Conservation (phyloP, 768 basidiomycete species). For the Suillus subaureus region DNA sequence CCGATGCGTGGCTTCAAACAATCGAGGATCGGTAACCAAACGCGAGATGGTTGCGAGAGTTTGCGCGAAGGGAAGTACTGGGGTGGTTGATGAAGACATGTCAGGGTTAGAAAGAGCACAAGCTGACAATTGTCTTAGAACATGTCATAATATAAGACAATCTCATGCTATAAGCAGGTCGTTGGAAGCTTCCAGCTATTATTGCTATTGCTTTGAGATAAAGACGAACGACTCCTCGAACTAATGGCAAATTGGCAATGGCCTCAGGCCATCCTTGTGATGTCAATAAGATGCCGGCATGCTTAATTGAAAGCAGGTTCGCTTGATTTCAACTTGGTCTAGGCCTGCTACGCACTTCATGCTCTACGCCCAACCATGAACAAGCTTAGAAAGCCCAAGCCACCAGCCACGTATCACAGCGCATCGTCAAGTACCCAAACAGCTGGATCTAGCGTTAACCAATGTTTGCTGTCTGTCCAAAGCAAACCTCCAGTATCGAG, state of each 20-base stretch:
- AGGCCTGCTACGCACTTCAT: background rate
- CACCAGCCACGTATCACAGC: constrained; percentile 6
- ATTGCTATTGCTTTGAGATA: background rate
- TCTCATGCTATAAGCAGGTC: background rate
- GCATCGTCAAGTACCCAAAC: constrained; percentile 2
- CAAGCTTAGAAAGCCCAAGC: constrained; percentile 25
- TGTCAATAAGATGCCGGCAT: background rate
- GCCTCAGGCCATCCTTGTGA: too few relatives aligned
- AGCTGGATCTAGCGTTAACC: background rate
- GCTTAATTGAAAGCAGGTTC: background rate
- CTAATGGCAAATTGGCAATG: too few relatives aligned
- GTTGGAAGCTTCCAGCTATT: background rate
- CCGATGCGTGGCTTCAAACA: constrained; percentile 68
- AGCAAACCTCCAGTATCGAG: constrained; percentile 23
- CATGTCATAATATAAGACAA: background rate
- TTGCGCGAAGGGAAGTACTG: constrained; percentile 5
- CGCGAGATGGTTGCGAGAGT: constrained; percentile 7
- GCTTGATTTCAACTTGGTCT: background rate
- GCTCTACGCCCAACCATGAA: constrained; percentile 20
- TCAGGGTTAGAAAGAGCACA: background rate
- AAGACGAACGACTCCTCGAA: background rate
- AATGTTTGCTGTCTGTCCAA: background rate
- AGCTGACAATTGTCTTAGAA: background rate
- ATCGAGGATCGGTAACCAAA: constrained; percentile 28
- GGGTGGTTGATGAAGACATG: constrained; percentile 2